phyloP scores from a whole-genome alignment of 441 rosid species.

The Isatis lusitanica region DNA sequence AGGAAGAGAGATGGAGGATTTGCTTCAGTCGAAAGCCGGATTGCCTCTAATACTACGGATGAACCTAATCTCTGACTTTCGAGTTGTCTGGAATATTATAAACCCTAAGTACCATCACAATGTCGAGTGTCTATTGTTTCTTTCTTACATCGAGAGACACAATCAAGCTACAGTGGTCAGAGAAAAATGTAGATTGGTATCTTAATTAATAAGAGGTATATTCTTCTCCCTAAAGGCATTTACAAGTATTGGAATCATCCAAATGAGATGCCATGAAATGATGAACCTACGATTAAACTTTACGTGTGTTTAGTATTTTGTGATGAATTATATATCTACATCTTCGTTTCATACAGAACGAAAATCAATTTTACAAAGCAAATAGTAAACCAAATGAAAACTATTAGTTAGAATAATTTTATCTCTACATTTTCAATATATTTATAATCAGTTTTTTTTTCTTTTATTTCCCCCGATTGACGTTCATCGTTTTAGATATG shows the following conservation, averaged over 20 bases:
- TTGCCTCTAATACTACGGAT: slow-evolving; percentile 55
- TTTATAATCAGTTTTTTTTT: too few relatives aligned
- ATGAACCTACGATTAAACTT: neutral
- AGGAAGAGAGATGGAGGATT: slow-evolving; percentile 70
- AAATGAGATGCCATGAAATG: neutral
- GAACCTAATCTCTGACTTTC: slow-evolving; percentile 46
- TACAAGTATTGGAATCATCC: neutral
- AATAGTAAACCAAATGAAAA: neutral
- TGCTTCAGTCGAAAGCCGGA: slow-evolving; percentile 66
- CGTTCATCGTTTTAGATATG: neutral
- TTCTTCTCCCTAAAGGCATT: neutral
- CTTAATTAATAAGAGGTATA: neutral
- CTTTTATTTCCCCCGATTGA: neutral
- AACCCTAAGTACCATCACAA: slow-evolving; percentile 58
- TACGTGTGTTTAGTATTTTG: neutral
- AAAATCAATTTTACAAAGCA: neutral
- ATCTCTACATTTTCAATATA: neutral
- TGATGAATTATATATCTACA: neutral
- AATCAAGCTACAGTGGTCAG: slow-evolving; percentile 14
- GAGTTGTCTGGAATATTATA: slow-evolving; percentile 59
- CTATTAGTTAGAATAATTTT: neutral
- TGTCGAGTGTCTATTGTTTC: slow-evolving; percentile 51
- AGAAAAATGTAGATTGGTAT: slow-evolving; percentile 25
- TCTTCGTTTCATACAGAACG: neutral
- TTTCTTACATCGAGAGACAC: slow-evolving; percentile 45